Percentiles rank a stretch among this genome's conserved stretches.
Evolutionary conservation across 169 alveolate species (phyloP).

Genomic region (Theileria orientalis): DNA sequence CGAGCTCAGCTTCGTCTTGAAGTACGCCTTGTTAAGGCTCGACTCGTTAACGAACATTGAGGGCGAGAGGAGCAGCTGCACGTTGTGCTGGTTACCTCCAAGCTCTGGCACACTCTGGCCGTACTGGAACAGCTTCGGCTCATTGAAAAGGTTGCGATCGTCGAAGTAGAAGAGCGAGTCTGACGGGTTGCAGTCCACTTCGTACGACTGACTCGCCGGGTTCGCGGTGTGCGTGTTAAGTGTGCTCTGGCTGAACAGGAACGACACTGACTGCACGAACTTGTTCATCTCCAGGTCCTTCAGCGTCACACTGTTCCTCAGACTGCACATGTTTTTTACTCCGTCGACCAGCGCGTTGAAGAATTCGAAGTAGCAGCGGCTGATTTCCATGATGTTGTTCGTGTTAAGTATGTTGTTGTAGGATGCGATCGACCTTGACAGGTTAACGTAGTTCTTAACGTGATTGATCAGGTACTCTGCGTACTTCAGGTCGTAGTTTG

Average conservation of each 20-base stretch:
- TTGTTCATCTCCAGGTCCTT: conserved; percentile 46
- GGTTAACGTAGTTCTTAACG: conserved; percentile 22
- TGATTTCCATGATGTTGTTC: conserved; percentile 16
- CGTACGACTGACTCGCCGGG: conserved; percentile 3
- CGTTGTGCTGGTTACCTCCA: conserved; percentile 38
- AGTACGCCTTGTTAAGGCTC: conserved; percentile 26
- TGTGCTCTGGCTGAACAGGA: conserved; percentile 30
- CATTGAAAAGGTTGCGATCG: conserved; percentile 54
- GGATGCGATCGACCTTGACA: conserved; percentile 22
- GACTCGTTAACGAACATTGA: conserved; percentile 11
- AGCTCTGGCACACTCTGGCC: conserved; percentile 31
- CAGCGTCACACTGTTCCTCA: conserved; percentile 35
- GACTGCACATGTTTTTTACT: conserved; percentile 40
- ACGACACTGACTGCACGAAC: conserved; percentile 46
- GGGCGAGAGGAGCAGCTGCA: conserved; percentile 18
- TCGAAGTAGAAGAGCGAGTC: conserved; percentile 61
- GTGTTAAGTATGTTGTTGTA: conserved; percentile 9
- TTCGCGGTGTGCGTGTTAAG: conserved; percentile 25
- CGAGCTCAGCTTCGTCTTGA: conserved; percentile 22
- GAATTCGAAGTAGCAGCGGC: conserved; percentile 40
- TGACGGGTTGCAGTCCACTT: conserved; percentile 13
- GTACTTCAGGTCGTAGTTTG: conserved; percentile 41
- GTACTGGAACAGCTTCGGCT: conserved; percentile 32
- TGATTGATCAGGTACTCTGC: conserved; percentile 23
- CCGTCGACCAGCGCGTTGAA: conserved; percentile 17